A percentile compares a stretch with the other conserved stretches of the same genome.
phyloP scores from a whole-genome alignment of 1,139 yeast genomes.

The Sugiyamaella novakii region DNA sequence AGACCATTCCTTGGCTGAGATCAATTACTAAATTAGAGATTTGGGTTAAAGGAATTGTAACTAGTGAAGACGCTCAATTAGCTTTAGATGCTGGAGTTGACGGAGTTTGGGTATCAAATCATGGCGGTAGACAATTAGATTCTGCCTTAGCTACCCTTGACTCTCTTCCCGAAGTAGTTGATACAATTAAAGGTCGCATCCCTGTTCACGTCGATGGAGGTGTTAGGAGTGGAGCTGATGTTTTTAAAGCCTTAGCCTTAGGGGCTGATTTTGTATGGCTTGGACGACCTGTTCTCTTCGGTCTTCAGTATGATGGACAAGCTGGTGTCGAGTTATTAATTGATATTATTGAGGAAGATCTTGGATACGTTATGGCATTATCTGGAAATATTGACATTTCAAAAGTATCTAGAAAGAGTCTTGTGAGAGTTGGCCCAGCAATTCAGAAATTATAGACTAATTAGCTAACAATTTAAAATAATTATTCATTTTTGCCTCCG shows the following conservation, averaged over 20 bases:
- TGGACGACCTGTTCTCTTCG: constrained; percentile 68
- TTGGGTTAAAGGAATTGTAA: constrained; percentile 58
- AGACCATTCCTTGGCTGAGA: constrained; percentile 49
- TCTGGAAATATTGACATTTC: constrained; percentile 33
- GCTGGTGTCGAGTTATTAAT: constrained; percentile 54
- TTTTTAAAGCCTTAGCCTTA: constrained; percentile 67
- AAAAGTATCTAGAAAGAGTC: constrained; percentile 30
- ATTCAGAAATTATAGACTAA: constrained; percentile 28
- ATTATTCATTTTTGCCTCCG: background rate
- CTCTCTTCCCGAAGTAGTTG: constrained; percentile 61
- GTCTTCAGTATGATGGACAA: constrained; percentile 66
- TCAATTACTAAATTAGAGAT: constrained; percentile 42
- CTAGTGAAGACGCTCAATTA: constrained; percentile 61
- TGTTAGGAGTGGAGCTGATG: constrained; percentile 64
- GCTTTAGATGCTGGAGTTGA: constrained; percentile 61
- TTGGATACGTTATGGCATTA: constrained; percentile 40
- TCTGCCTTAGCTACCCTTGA: constrained; percentile 64
- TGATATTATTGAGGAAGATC: constrained; percentile 38
- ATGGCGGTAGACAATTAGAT: constrained; percentile 73
- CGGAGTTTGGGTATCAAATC: constrained; percentile 67
- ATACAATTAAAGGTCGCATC: constrained; percentile 50
- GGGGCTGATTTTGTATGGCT: constrained; percentile 75
- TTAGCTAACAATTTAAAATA: background rate
- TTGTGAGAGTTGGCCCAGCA: constrained; percentile 37
- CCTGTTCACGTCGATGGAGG: constrained; percentile 71